Percentiles rank a stretch among this genome's conserved stretches.
These are phyloP conservation scores for Trematosphaeria pertusa DNA, from an alignment of 2,329 filamentous ascomycete species.

Conservation along the genomic window DNA sequence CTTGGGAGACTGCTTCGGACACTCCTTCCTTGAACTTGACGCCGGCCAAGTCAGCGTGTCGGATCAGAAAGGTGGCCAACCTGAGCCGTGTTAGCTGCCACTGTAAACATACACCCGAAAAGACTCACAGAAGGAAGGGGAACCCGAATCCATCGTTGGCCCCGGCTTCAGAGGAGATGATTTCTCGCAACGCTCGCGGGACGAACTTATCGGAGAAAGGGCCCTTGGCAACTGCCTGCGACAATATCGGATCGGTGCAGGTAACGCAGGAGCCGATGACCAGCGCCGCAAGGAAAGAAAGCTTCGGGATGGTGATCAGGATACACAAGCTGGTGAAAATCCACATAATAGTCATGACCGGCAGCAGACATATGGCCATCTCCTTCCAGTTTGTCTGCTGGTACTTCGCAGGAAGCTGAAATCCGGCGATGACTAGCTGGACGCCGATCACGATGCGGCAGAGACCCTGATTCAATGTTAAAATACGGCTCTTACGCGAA, in stretches of 20 bases:
- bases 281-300: conserved; percentile 58
- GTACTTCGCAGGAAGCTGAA: conserved; percentile 67
- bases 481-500: not conserved
- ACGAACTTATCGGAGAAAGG: conserved; percentile 70
- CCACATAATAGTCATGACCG: conserved; percentile 70
- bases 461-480: conserved; percentile 47
- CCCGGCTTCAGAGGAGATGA: conserved; percentile 68
- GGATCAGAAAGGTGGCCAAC: conserved; percentile 64
- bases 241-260: conserved; percentile 68
- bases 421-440: conserved; percentile 69
- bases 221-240: conserved; percentile 68
- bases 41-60: conserved; percentile 54
- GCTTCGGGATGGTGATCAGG: conserved; percentile 61
- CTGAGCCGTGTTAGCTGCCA: conserved; percentile 11
- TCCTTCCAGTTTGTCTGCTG: conserved; percentile 58
- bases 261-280: conserved; percentile 68
- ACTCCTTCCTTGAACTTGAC: conserved; percentile 31
- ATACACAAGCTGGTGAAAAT: conserved; percentile 64
- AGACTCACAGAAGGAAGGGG: conserved; percentile 62
- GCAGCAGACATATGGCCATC: conserved; percentile 62
- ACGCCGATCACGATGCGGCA: conserved; percentile 68
- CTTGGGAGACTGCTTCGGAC: too few relatives aligned
- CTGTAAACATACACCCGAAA: conserved; percentile 39
- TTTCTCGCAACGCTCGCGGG: conserved; percentile 62
- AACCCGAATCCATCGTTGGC: conserved; percentile 70